These are phyloP conservation scores for Lentithecium fluviatile DNA, from an alignment of 495 filamentous ascomycete genomes.

Conservation along the genomic window DNA sequence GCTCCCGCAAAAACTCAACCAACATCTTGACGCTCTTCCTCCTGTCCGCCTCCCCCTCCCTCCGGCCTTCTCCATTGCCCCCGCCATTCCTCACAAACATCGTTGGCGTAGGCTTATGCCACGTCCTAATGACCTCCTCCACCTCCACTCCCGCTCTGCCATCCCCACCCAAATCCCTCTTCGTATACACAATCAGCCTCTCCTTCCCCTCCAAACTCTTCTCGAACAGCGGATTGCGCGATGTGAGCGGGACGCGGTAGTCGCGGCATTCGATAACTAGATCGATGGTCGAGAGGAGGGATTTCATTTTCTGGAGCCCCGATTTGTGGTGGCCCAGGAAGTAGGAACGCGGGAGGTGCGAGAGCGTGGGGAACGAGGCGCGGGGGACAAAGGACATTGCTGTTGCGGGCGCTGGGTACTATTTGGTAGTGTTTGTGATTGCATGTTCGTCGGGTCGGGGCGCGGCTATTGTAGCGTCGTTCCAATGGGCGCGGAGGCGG, in stretches of 20 bases:
- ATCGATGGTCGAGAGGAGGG: constrained; percentile 73
- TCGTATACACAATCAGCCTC: constrained; percentile 87
- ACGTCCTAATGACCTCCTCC: constrained; percentile 55
- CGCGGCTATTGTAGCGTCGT: no score
- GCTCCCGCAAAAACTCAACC: constrained; percentile 51
- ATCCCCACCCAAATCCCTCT: constrained; percentile 68
- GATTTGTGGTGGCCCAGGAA: constrained; percentile 92
- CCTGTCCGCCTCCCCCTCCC: background rate
- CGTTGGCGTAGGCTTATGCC: constrained; percentile 54
- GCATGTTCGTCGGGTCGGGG: background rate
- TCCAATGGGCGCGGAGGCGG: no score
- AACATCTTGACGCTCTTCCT: constrained; percentile 3
- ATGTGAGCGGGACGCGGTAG: constrained; percentile 82
- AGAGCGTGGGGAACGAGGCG: constrained; percentile 61
- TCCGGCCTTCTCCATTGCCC: background rate
- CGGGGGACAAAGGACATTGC: constrained; percentile 67
- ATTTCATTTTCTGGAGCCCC: constrained; percentile 83
- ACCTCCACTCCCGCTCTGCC: constrained; percentile 40
- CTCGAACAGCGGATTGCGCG: constrained; percentile 89
- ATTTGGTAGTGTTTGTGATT: background rate
- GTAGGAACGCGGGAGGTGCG: constrained; percentile 82
- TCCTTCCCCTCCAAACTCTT: constrained; percentile 63
- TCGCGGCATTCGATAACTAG: constrained; percentile 95
- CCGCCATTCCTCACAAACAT: constrained; percentile 10
- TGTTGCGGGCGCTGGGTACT: no score